Conservation (phyloP, 176 grass and related monocot genomes). For the Avena atlantica region DNA sequence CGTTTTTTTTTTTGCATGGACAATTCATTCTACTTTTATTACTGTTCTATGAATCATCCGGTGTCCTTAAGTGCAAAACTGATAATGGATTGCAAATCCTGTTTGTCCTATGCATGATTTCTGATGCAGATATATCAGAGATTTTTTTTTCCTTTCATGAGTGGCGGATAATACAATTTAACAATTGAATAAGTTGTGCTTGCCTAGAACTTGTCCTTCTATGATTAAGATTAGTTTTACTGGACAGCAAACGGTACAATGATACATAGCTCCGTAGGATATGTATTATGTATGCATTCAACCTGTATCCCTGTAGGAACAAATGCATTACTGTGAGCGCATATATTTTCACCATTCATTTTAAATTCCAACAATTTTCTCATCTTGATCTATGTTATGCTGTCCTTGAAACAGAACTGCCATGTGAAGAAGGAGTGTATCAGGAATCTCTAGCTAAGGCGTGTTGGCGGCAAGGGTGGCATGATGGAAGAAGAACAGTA, state of each 20-base stretch:
- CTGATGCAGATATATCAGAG: no score
- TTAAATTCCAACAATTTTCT: background rate
- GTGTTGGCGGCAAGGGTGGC: background rate
- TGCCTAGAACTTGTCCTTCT: background rate
- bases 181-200: background rate
- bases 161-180: background rate
- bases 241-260: background rate
- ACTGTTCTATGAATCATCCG: background rate
- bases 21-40: background rate
- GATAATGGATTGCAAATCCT: background rate
- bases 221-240: background rate
- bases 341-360: background rate
- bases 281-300: background rate
- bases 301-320: background rate
- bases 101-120: no score
- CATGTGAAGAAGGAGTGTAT: background rate
- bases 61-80: background rate
- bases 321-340: background rate
- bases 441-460: background rate
- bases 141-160: background rate
- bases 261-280: background rate
- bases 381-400: background rate
- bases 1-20: background rate
- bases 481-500: background rate
- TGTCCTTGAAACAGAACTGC: background rate